These are phyloP conservation scores for Narthecium ossifragum DNA, from an alignment of 106 monocot genomes.

Conservation along the genomic window DNA sequence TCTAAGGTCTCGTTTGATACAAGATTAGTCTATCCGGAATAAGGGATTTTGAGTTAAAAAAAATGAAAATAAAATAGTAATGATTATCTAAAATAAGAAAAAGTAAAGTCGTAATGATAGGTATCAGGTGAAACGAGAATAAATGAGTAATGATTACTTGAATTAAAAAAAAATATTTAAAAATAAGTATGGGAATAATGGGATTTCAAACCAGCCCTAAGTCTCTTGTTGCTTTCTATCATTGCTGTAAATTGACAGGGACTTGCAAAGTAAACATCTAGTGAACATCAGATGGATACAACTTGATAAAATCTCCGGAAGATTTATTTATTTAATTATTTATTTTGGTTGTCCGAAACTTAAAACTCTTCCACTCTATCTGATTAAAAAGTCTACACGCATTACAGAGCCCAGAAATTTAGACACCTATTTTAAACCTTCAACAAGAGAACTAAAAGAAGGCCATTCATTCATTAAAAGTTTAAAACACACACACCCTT, in stretches of 20 bases:
- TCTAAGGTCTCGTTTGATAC: no score
- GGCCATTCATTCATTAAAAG: no score
- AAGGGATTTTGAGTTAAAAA: no score
- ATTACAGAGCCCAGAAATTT: background rate
- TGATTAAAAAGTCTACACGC: background rate
- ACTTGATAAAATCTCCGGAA: slow-evolving; percentile 1
- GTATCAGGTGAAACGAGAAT: no score
- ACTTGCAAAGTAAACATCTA: background rate
- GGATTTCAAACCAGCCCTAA: no score
- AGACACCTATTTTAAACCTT: slow-evolving; percentile 5
- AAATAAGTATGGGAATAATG: no score
- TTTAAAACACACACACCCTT: background rate
- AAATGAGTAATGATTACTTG: no score
- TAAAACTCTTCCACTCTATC: slow-evolving; percentile 17
- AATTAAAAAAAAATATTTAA: no score
- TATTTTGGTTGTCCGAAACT: background rate
- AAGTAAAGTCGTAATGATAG: no score
- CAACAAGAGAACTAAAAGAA: slow-evolving; percentile 4
- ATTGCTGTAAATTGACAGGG: slow-evolving; percentile 9
- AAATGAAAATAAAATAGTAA: no score
- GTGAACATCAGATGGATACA: slow-evolving; percentile 7
- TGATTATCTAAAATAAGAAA: no score
- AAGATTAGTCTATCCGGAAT: no score
- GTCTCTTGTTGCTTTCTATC: slow-evolving; percentile 11
- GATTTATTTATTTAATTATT: background rate